Conservation (phyloP, 495 filamentous ascomycete genomes). For the Penicillium coprophilum region DNA sequence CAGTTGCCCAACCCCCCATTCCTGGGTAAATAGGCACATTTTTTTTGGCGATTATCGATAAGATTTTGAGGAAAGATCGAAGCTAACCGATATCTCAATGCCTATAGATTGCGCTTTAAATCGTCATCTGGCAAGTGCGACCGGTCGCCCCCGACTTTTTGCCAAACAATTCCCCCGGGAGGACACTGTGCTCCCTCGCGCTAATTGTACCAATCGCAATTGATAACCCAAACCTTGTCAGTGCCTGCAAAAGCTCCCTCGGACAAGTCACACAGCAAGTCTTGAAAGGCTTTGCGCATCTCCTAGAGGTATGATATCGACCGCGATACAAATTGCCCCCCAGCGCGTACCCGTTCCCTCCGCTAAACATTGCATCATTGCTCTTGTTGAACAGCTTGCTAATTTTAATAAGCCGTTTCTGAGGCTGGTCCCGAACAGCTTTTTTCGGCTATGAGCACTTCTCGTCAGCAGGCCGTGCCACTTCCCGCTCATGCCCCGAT, state of each 20-base stretch:
- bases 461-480: conserved; percentile 37
- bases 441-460: conserved; percentile 48
- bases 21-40: conserved; percentile 20
- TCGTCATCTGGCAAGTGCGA: conserved; percentile 31
- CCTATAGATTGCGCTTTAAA: conserved; percentile 22
- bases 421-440: conserved; percentile 34
- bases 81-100: conserved; percentile 17
- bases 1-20: conserved; percentile 13
- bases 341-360: conserved; percentile 8
- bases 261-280: conserved; percentile 15
- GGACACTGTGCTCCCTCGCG: conserved; percentile 25
- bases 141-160: conserved; percentile 25
- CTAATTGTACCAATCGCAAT: conserved; percentile 23
- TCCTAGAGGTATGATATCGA: conserved; percentile 23
- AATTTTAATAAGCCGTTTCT: conserved; percentile 32
- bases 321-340: conserved; percentile 15
- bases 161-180: conserved; percentile 23
- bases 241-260: conserved; percentile 13
- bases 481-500: conserved; percentile 35
- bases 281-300: conserved; percentile 15
- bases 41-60: conserved; percentile 26
- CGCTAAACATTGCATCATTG: conserved; percentile 5
- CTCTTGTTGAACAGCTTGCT: conserved; percentile 21
- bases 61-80: conserved; percentile 11
- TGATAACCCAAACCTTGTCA: conserved; percentile 2